Conservation (phyloP, 176 grass and related monocot genomes). For the Avena atlantica region DNA sequence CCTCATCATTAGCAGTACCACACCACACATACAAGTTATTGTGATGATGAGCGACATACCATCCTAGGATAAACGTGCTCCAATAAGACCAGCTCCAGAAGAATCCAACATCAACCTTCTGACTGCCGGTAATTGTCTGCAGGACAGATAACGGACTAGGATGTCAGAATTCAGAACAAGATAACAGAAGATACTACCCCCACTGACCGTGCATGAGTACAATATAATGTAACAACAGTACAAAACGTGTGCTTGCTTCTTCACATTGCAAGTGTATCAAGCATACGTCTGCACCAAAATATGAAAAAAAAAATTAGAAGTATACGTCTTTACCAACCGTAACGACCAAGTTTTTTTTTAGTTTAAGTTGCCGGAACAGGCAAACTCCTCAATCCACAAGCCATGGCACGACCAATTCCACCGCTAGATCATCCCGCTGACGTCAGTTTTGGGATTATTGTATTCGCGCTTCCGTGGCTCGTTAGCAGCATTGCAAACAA, state of each 20-base stretch:
- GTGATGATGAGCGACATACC: slow-evolving; percentile 48
- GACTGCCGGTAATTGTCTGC: slow-evolving; percentile 70
- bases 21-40: not conserved
- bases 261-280: not conserved
- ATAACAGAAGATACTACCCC: not conserved
- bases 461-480: not conserved
- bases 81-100: slow-evolving; percentile 98
- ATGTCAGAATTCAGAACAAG: not conserved
- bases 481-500: not conserved
- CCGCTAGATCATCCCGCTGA: not conserved
- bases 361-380: not conserved
- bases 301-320: not conserved
- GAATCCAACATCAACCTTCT: slow-evolving; percentile 80
- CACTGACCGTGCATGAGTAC: not conserved
- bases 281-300: not conserved
- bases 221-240: slow-evolving; percentile 29
- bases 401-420: slow-evolving; percentile 2
- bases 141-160: slow-evolving; percentile 11
- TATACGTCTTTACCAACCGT: not conserved
- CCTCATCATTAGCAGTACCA: not conserved
- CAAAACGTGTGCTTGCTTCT: not conserved
- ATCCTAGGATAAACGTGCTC: slow-evolving; percentile 93
- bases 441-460: not conserved
- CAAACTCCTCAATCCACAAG: slow-evolving; percentile 17
- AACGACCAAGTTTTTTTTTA: not conserved